Conservation (phyloP, 2,329 filamentous ascomycete genomes). For the Claviceps purpurea region DNA sequence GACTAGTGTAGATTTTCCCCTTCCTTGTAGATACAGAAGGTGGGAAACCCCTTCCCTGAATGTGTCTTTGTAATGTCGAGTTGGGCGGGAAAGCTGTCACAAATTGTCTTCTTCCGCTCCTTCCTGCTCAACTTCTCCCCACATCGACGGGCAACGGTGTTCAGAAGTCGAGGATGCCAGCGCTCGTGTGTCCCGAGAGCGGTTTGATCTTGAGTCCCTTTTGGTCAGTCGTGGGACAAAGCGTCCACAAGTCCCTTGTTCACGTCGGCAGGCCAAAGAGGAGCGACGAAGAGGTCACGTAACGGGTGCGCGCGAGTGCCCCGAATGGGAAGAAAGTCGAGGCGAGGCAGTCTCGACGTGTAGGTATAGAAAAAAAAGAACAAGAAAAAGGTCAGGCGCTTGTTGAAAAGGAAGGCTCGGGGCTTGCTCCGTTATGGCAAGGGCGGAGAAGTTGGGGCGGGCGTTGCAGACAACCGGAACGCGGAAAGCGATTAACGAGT, state of each 20-base stretch:
- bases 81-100: not conserved
- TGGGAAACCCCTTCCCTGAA: not conserved
- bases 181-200: not conserved
- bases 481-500: not conserved
- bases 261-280: not conserved
- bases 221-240: constrained; percentile 1
- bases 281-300: not conserved
- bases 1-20: not conserved
- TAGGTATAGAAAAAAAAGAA: not conserved
- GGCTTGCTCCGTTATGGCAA: not conserved
- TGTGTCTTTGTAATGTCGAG: not conserved
- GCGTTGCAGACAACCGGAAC: not conserved
- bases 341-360: not conserved
- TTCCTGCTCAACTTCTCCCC: not conserved
- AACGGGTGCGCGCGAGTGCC: too few species aligned
- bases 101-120: not conserved
- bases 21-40: not conserved
- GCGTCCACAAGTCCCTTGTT: not conserved
- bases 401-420: not conserved
- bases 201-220: not conserved
- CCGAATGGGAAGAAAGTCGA: not conserved
- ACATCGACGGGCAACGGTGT: not conserved
- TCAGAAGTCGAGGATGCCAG: not conserved
- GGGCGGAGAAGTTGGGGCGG: not conserved
- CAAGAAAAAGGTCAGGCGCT: not conserved